Evolutionary conservation across 164 flowering plant species (phyloP).

Genomic region (Umbellularia californica): DNA sequence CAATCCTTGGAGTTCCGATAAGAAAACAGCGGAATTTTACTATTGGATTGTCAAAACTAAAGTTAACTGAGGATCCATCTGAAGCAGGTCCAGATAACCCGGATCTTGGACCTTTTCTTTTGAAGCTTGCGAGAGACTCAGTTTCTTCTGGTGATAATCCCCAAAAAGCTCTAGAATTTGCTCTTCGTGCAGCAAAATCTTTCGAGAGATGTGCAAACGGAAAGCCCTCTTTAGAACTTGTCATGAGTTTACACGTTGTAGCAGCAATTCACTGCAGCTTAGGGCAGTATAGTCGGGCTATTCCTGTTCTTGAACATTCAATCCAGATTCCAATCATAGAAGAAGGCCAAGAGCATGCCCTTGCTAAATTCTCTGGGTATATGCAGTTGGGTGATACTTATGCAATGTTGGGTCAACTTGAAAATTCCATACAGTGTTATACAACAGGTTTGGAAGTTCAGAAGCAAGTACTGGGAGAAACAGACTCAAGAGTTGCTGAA

Average conservation of each 20-base stretch:
- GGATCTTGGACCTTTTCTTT: constrained; percentile 76
- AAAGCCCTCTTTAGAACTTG: constrained; percentile 73
- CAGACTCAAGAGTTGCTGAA: constrained; percentile 87
- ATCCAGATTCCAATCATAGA: constrained; percentile 68
- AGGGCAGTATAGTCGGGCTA: constrained; percentile 71
- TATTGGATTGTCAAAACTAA: constrained; percentile 30
- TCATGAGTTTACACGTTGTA: constrained; percentile 87
- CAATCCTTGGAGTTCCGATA: constrained; percentile 20
- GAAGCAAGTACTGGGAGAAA: constrained; percentile 66
- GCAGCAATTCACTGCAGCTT: constrained; percentile 83
- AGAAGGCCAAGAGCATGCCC: constrained; percentile 82
- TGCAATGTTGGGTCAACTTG: constrained; percentile 86
- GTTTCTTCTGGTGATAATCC: constrained; percentile 73
- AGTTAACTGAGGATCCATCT: constrained; percentile 34
- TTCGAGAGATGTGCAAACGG: constrained; percentile 72
- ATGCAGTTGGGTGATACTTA: constrained; percentile 97
- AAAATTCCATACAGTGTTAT: constrained; percentile 66
- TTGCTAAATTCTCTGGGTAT: constrained; percentile 86
- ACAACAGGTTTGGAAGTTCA: constrained; percentile 69
- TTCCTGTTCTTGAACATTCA: constrained; percentile 76
- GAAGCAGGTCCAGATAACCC: constrained; percentile 55
- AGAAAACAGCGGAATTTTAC: constrained; percentile 44
- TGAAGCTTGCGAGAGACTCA: constrained; percentile 82
- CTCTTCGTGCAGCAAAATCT: constrained; percentile 76
- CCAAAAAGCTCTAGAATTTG: constrained; percentile 71